A percentile compares a stretch with the other conserved stretches of the same genome.
Evolutionary conservation across 176 grass and related monocot genomes (phyloP).

Genomic region (sorghum (Sorghum bicolor)): Sorghum_bicolor_NCBIv3 NC_012871.2:55539001-55539500

Average conservation of each 20-base stretch:
- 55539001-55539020: slow-evolving; percentile 95
- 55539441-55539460: not conserved
- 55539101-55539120: not conserved
- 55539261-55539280: not conserved
- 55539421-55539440: not conserved
- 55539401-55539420: not conserved
- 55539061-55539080: not conserved
- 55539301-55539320: slow-evolving; percentile 20
- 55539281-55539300: slow-evolving; percentile 13
- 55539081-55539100: not conserved
- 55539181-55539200: not conserved
- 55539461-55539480: not conserved
- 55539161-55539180: not conserved
- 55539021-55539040: slow-evolving; percentile 52
- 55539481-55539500: not conserved
- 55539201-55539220: slow-evolving; percentile 6
- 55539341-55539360: slow-evolving; percentile 1
- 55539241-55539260: not conserved
- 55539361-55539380: not conserved
- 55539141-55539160: slow-evolving; percentile 1
- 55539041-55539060: not conserved
- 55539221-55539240: slow-evolving; percentile 1
- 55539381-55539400: not conserved
- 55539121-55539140: not conserved
- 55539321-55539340: not conserved